Conservation (phyloP, 192 early-diverging fungal species). For the Chytriomyces sp. region DNA sequence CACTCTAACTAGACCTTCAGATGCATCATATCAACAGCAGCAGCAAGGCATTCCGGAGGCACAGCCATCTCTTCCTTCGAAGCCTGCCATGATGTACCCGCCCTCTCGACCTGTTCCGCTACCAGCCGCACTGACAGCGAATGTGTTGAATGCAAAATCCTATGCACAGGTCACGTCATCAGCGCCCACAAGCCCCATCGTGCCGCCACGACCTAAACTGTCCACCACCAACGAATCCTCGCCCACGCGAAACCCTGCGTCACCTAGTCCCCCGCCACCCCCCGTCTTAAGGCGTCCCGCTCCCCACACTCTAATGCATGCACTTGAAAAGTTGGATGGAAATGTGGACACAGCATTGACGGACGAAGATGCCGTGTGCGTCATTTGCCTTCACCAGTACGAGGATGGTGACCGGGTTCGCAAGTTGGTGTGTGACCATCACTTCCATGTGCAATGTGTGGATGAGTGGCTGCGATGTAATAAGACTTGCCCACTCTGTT, state of each 20-base stretch:
- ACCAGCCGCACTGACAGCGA: neutral
- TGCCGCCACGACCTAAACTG: neutral
- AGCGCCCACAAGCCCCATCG: neutral
- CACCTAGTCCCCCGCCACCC: neutral
- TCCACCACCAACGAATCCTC: neutral
- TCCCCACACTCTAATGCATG: neutral
- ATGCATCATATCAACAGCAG: too few relatives aligned
- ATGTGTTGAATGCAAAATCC: neutral
- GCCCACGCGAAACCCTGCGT: neutral
- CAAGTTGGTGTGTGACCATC: constrained; percentile 74
- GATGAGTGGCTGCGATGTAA: constrained; percentile 81
- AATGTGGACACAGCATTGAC: neutral
- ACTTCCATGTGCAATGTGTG: constrained; percentile 76
- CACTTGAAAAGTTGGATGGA: neutral
- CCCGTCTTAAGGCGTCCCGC: neutral
- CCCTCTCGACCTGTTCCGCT: neutral
- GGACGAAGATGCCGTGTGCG: constrained; percentile 70
- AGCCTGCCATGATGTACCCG: too few relatives aligned
- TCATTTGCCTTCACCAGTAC: constrained; percentile 77
- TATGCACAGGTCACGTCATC: neutral
- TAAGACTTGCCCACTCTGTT: constrained; percentile 73
- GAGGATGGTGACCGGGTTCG: constrained; percentile 77
- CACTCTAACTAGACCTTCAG: neutral
- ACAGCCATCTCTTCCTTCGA: too few relatives aligned
- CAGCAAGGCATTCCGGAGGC: too few relatives aligned